phyloP scores from a whole-genome alignment of 305 asterid species.

The Euphrasia arctica region DNA sequence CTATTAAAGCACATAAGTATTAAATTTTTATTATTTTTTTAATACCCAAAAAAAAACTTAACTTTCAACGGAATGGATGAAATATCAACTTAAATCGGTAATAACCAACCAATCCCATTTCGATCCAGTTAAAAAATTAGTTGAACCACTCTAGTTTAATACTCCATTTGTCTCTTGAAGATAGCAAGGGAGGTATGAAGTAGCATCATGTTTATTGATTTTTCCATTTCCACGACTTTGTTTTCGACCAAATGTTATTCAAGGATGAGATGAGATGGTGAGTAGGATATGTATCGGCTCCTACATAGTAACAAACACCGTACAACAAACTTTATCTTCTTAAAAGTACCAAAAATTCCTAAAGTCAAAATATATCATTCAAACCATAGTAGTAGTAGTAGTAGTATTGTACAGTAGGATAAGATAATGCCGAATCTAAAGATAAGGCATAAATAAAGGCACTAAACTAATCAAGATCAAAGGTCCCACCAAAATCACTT shows the following conservation, averaged over 20 bases:
- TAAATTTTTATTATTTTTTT: too few species aligned
- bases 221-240: background rate
- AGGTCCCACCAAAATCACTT: background rate
- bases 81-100: too few species aligned
- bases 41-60: too few species aligned
- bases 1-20: too few species aligned
- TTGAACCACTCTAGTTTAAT: too few species aligned
- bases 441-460: slow-evolving; percentile 46
- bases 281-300: slow-evolving; percentile 45
- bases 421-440: slow-evolving; percentile 61
- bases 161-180: too few species aligned
- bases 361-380: slow-evolving; percentile 45
- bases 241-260: background rate
- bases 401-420: background rate
- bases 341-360: slow-evolving; percentile 23
- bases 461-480: too few species aligned
- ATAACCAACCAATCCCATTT: too few species aligned
- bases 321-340: slow-evolving; percentile 36
- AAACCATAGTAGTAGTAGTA: slow-evolving; percentile 26
- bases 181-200: too few species aligned
- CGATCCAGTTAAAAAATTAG: too few species aligned
- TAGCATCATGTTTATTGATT: too few species aligned
- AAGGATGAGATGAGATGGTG: slow-evolving; percentile 31
- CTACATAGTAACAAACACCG: slow-evolving; percentile 1
- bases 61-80: too few species aligned